Evolutionary conservation across 257 asterid species (phyloP).

Genomic region (Orobanche coerulescens): DNA sequence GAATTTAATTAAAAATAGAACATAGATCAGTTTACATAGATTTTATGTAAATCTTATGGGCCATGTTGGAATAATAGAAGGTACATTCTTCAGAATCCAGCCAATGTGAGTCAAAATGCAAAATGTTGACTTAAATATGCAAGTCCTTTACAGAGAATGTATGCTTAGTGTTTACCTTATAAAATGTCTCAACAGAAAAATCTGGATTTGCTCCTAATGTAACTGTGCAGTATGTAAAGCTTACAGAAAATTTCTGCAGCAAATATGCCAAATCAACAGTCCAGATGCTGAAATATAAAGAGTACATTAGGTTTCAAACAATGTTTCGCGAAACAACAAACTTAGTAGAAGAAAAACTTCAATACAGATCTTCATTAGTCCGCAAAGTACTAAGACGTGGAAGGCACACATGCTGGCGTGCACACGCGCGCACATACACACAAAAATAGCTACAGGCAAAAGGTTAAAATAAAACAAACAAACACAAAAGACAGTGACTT

Average conservation of each 20-base stretch:
- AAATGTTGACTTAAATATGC: not conserved
- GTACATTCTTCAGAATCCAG: conserved; percentile 3
- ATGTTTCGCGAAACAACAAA: conserved; percentile 6
- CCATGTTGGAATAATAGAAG: not conserved
- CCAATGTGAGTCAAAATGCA: not conserved
- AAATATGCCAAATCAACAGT: conserved; percentile 95
- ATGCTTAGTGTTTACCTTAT: conserved; percentile 58
- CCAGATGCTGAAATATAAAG: conserved; percentile 66
- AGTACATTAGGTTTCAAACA: conserved; percentile 27
- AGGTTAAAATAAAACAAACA: not conserved
- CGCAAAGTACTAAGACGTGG: not conserved
- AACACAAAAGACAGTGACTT: too few species aligned
- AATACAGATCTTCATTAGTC: conserved; percentile 5
- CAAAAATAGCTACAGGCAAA: not conserved
- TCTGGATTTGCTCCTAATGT: conserved; percentile 94
- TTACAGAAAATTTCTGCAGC: conserved; percentile 75
- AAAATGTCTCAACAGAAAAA: conserved; percentile 77
- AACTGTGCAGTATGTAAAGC: conserved; percentile 82
- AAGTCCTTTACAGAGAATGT: conserved; percentile 8
- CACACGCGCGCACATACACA: not conserved
- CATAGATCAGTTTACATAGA: not conserved
- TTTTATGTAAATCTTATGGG: not conserved
- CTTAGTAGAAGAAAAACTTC: not conserved
- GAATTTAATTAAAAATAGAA: not conserved
- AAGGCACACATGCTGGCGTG: not conserved